phyloP scores from a whole-genome alignment of 228 moss, liverwort and hornwort genomes.

The Sphagnum magellanicum region DNA sequence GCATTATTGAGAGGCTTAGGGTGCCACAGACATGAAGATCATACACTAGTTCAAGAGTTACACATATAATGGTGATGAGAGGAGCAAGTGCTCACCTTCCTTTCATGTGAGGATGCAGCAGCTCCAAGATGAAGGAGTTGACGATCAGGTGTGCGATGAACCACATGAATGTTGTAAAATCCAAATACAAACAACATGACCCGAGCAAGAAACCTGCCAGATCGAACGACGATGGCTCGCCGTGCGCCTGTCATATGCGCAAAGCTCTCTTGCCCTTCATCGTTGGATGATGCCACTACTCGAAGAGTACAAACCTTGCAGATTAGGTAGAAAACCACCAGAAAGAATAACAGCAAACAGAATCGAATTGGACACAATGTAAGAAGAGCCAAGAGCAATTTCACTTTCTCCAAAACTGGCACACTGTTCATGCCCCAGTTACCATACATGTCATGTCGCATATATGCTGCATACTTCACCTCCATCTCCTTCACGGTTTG shows the following conservation, averaged over 20 bases:
- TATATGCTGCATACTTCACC: slow-evolving; percentile 74
- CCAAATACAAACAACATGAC: slow-evolving; percentile 67
- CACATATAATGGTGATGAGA: too few species aligned
- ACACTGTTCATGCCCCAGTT: slow-evolving; percentile 49
- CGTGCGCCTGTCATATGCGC: slow-evolving; percentile 72
- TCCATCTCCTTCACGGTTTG: slow-evolving; percentile 73
- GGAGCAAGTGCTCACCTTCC: slow-evolving; percentile 24
- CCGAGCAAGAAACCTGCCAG: slow-evolving; percentile 75
- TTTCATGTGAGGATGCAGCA: slow-evolving; percentile 13
- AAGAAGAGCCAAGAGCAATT: slow-evolving; percentile 49
- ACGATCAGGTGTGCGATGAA: slow-evolving; percentile 38
- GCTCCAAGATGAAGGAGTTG: slow-evolving; percentile 62
- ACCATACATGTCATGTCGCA: slow-evolving; percentile 77
- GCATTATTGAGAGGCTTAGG: too few species aligned
- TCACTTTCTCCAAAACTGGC: slow-evolving; percentile 44
- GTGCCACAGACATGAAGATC: too few species aligned
- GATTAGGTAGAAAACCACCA: slow-evolving; percentile 62
- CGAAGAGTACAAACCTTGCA: slow-evolving; percentile 87
- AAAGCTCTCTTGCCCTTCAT: slow-evolving; percentile 90
- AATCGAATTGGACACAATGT: slow-evolving; percentile 72
- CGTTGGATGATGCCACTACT: slow-evolving; percentile 57
- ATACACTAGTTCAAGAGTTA: too few species aligned
- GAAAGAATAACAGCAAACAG: slow-evolving; percentile 26
- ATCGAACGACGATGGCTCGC: slow-evolving; percentile 69
- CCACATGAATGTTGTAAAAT: slow-evolving; percentile 84